Percentiles rank a stretch among this genome's conserved stretches.
Conservation (phyloP, 208 protist genomes). For the Wallacemonas rigidus region DNA sequence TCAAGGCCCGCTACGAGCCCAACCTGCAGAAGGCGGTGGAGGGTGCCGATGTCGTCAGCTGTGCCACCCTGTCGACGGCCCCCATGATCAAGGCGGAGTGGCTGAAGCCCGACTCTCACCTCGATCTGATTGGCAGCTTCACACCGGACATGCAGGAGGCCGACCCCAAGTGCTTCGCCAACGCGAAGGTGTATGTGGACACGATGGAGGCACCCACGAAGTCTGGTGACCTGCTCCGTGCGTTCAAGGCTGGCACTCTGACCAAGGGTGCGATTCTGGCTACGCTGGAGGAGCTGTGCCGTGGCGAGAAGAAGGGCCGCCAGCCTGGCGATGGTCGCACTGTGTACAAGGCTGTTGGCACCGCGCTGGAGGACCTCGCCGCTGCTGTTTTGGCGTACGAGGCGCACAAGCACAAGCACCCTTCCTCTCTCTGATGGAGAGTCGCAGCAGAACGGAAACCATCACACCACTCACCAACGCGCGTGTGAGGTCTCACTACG, state of each 20-base stretch:
- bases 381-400: constrained; percentile 19
- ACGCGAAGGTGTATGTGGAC: constrained; percentile 13
- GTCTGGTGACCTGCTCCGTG: constrained; percentile 18
- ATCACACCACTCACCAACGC: no score
- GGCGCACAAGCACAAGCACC: constrained; percentile 10
- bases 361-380: constrained; percentile 21
- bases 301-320: constrained; percentile 16
- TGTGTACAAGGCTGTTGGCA: constrained; percentile 25
- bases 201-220: constrained; percentile 20
- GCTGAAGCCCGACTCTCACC: constrained; percentile 17
- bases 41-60: constrained; percentile 10
- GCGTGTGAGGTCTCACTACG: no score
- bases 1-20: constrained; percentile 9
- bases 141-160: constrained; percentile 19
- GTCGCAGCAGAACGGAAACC: no score
- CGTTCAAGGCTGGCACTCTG: constrained; percentile 24
- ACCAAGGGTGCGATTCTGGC: constrained; percentile 13
- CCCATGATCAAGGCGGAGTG: constrained; percentile 15
- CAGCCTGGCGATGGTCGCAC: constrained; percentile 15
- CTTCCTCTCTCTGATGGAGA: neutral
- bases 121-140: constrained; percentile 18
- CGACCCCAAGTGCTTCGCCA: constrained; percentile 11
- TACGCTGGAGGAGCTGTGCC: constrained; percentile 15
- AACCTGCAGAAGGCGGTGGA: constrained; percentile 9
- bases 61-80: constrained; percentile 3